Evolutionary conservation across 73 alveolate species (phyloP).

Genomic region (Tetrahymena malaccensis): DNA sequence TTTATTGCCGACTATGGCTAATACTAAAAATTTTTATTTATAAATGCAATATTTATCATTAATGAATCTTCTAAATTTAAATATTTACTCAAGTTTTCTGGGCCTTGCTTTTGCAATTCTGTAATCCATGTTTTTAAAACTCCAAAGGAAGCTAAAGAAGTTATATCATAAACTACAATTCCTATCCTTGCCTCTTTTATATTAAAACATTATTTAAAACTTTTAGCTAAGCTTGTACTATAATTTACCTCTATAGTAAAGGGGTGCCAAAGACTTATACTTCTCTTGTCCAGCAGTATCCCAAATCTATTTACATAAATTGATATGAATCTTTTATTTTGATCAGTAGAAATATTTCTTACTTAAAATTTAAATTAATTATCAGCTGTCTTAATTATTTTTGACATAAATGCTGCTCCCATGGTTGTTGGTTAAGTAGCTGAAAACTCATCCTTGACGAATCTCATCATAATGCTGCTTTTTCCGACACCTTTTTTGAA

Average conservation of each 20-base stretch:
- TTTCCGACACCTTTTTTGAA: neutral
- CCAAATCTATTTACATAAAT: conserved; percentile 16
- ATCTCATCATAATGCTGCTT: neutral
- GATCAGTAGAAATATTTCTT: neutral
- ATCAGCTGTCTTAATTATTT: neutral
- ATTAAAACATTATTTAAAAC: neutral
- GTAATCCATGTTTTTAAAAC: neutral
- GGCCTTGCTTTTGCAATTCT: neutral
- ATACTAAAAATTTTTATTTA: neutral
- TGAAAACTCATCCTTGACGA: neutral
- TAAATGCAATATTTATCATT: neutral
- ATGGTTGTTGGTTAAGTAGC: neutral
- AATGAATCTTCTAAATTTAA: neutral
- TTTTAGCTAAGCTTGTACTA: neutral
- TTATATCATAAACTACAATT: neutral
- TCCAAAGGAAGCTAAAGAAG: neutral
- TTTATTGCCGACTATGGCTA: neutral
- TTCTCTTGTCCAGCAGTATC: conserved; percentile 46
- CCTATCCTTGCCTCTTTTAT: neutral
- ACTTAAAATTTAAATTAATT: neutral
- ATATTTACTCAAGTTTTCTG: neutral
- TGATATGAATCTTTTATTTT: neutral
- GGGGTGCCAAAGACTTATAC: conserved; percentile 38
- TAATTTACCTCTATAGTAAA: conserved; percentile 26
- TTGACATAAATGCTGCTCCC: neutral